Evolutionary conservation across 805 yeast genomes (phyloP).

Genomic region (Candida manassasensis): DNA sequence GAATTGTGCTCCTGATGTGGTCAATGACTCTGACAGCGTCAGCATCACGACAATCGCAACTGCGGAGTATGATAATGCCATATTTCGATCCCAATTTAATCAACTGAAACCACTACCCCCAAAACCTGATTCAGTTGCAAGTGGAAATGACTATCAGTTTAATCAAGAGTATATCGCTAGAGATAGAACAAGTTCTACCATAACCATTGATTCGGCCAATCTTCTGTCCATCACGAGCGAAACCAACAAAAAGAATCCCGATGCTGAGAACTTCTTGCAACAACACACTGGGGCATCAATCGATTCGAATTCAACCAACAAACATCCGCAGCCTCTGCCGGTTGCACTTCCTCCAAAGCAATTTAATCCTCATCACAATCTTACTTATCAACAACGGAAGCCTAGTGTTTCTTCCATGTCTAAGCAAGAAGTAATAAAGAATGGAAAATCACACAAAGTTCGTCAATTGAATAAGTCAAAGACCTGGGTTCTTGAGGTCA

Average conservation of each 20-base stretch:
- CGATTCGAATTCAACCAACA: not conserved
- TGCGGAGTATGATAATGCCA: conserved; percentile 32
- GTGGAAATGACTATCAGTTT: not conserved
- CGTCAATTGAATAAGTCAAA: conserved; percentile 34
- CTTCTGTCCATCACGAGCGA: too few relatives aligned
- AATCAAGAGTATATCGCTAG: not conserved
- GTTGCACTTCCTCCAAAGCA: conserved; percentile 1
- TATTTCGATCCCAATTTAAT: conserved; percentile 35
- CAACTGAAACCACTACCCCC: conserved; percentile 21
- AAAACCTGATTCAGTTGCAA: conserved; percentile 7
- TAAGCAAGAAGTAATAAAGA: conserved; percentile 29
- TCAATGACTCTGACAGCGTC: conserved; percentile 2
- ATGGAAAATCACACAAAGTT: conserved; percentile 30
- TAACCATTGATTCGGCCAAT: conserved; percentile 1
- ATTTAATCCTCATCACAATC: conserved; percentile 2
- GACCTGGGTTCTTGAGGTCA: conserved; percentile 60
- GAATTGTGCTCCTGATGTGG: conserved; percentile 4
- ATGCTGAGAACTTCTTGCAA: not conserved
- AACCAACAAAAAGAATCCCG: not conserved
- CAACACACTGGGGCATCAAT: too few relatives aligned
- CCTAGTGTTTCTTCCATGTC: conserved; percentile 12
- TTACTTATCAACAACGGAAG: conserved; percentile 9
- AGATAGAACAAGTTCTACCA: not conserved
- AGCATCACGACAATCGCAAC: conserved; percentile 31
- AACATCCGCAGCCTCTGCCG: not conserved